Evolutionary conservation across 495 filamentous ascomycete genomes (phyloP).

Genomic region (Annulohypoxylon maeteangense): DNA sequence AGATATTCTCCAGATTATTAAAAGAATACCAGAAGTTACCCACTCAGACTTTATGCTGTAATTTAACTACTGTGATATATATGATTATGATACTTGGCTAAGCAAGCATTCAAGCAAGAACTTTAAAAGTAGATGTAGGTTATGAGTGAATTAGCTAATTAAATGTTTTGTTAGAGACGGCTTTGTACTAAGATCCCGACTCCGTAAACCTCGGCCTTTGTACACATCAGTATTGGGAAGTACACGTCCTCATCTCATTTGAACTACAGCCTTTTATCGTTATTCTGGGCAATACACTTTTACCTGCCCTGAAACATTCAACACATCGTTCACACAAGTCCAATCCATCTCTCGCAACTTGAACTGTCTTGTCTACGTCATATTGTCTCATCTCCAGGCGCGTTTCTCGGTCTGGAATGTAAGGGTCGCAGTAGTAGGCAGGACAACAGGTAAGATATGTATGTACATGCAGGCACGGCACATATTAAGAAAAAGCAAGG

Average conservation of each 20-base stretch:
- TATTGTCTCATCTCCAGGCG: not conserved
- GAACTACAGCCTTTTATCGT: not conserved
- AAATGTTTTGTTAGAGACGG: too few relatives aligned
- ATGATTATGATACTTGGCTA: not conserved
- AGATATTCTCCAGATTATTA: slow-evolving; percentile 55
- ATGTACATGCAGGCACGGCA: not conserved
- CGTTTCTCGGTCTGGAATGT: not conserved
- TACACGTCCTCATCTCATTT: too few relatives aligned
- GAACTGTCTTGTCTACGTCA: not conserved
- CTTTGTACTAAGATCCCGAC: too few relatives aligned
- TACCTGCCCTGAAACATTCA: too few relatives aligned
- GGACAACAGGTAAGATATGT: not conserved
- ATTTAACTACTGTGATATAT: not conserved
- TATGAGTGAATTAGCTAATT: not conserved
- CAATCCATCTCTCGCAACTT: not conserved
- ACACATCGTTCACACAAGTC: too few relatives aligned
- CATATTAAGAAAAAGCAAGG: not conserved
- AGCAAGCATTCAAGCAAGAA: too few relatives aligned
- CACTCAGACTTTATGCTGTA: slow-evolving; percentile 48
- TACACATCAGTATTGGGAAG: too few relatives aligned
- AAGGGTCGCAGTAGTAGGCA: not conserved
- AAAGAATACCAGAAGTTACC: slow-evolving; percentile 68
- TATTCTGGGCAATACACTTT: too few relatives aligned
- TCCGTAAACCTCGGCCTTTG: too few relatives aligned
- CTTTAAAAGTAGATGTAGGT: too few relatives aligned